Base-by-base conservation (phyloP, 2,329 filamentous ascomycete species). In the Myriosclerotinia scirpicola region DNA sequence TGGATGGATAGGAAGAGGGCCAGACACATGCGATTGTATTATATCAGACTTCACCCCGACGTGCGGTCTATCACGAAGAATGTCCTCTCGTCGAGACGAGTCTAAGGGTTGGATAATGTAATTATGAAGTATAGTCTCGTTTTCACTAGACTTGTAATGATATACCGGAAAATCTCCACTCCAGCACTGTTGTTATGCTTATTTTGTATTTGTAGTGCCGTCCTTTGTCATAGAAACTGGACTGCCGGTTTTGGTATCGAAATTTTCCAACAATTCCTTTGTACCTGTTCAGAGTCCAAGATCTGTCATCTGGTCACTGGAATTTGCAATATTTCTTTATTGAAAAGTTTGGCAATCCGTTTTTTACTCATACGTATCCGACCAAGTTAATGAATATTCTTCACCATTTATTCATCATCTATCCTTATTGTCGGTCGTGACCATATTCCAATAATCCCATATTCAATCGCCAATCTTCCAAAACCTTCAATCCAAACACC, bases 251-350 rank as follows among this genome's bases (percentile, higher is more conserved):
- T 50, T 50, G 58, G 58, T 22, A 60, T 48, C 8, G 6, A 22
- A 22, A 9, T 8, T 36, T 38, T 50, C 2, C 14, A 60, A 60
- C 58, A 60, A 60, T 60, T 60, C 58, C 44, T 60, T 60, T 60
- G 58, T 50, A 60, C 30, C 26, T 17, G n/a, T 38, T 5, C 2
- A 50, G 8, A 22, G 7, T 40, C 2, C 44, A 58, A 11, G 26
- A 20, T 20, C 7, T 44, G 40, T 58, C 40, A 8, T 42, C 8
- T 7, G 56, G 14, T 22, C 20, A 38, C 15, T 12, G 12, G 30
- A 36, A 36, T 38, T 36, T 1, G 1, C n/a, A 17, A 15, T 0
- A 26, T 26, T 26, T 12, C 44, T 60, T 50, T 60, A 22, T 50
- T 50, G 34, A 26, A 22, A 36, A 1, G 7, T 8, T 15, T 50